A percentile compares a stretch with the other conserved stretches of the same genome.
Evolutionary conservation across 108 stramenopile species (phyloP).

Genomic region (Pseudonitzschia multiseries): DNA sequence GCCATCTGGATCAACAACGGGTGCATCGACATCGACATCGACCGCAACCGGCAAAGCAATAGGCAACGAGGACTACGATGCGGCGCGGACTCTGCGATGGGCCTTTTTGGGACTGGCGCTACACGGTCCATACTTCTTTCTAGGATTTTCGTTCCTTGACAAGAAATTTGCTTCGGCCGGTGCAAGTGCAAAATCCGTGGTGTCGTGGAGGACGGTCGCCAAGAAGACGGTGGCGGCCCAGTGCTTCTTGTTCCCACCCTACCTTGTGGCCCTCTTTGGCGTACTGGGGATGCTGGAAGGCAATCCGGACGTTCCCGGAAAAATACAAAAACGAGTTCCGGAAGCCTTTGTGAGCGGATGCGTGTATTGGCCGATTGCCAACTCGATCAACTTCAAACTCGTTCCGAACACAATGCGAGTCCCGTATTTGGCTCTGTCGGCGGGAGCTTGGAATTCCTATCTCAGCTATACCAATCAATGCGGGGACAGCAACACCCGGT

Average conservation of each 20-base stretch:
- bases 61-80: slow-evolving; percentile 6
- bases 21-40: background rate
- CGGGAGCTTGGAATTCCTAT: slow-evolving; percentile 50
- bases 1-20: background rate
- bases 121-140: slow-evolving; percentile 50
- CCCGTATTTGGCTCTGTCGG: slow-evolving; percentile 37
- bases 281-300: slow-evolving; percentile 37
- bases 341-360: slow-evolving; percentile 44
- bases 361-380: slow-evolving; percentile 50
- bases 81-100: slow-evolving; percentile 44
- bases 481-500: background rate
- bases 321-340: slow-evolving; percentile 33
- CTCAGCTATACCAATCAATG: slow-evolving; percentile 42
- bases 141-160: slow-evolving; percentile 42
- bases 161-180: slow-evolving; percentile 31
- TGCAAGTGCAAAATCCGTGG: background rate
- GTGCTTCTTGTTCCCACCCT: slow-evolving; percentile 47
- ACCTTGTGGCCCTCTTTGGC: slow-evolving; percentile 43
- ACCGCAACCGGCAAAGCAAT: background rate
- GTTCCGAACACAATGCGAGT: slow-evolving; percentile 33
- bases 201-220: slow-evolving; percentile 27
- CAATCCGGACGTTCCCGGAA: slow-evolving; percentile 29
- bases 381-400: slow-evolving; percentile 40
- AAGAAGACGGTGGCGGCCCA: slow-evolving; percentile 47
- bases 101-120: slow-evolving; percentile 35